Conservation (phyloP, 768 basidiomycete species). For the Termitomyces heimii region DNA sequence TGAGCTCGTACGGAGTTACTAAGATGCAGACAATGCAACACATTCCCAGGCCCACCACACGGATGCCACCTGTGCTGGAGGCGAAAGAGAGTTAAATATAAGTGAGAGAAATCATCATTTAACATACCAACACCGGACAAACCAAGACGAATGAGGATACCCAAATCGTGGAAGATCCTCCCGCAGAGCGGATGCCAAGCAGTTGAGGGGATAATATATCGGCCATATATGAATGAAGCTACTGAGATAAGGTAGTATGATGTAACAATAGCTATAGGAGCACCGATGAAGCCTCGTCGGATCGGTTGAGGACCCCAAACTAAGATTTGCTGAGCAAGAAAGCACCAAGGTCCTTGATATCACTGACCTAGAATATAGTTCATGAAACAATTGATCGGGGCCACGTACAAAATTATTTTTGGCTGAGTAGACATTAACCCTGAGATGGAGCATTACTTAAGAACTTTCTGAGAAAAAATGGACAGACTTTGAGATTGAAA, state of each 20-base stretch:
- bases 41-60: constrained; percentile 1
- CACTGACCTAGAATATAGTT: constrained; percentile 72
- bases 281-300: constrained; percentile 84
- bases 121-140: constrained; percentile 52
- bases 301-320: constrained; percentile 81
- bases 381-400: constrained; percentile 22
- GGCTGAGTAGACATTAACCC: not conserved
- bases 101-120: not conserved
- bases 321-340: constrained; percentile 7
- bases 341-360: too few relatives aligned
- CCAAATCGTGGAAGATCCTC: constrained; percentile 58
- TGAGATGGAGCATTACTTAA: not conserved
- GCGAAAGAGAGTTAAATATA: not conserved
- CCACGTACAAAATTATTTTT: not conserved
- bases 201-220: constrained; percentile 52
- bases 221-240: constrained; percentile 54
- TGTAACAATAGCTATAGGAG: constrained; percentile 81
- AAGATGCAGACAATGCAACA: not conserved
- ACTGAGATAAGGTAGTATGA: constrained; percentile 76
- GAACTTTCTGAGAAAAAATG: not conserved
- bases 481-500: not conserved
- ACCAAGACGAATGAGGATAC: constrained; percentile 65
- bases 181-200: constrained; percentile 78
- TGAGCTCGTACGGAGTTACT: not conserved
- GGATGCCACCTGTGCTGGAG: constrained; percentile 45